A percentile compares a stretch with the other conserved stretches of the same genome.
phyloP scores from a whole-genome alignment of 441 rosid genomes.

The Gossypium davidsonii region DNA sequence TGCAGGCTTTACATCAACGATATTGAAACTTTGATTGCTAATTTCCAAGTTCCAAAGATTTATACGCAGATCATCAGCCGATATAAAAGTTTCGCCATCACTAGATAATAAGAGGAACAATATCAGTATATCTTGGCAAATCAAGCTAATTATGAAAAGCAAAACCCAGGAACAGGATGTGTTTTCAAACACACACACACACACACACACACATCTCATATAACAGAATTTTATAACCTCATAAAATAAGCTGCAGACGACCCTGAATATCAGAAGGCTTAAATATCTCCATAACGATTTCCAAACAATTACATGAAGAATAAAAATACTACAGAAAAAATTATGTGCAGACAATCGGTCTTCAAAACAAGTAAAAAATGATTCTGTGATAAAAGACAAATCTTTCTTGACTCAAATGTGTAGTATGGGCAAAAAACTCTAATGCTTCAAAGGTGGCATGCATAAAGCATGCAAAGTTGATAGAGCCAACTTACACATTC shows the following conservation, averaged over 20 bases:
- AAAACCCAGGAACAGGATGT: not conserved
- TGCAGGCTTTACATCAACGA: conserved; percentile 90
- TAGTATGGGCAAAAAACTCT: not conserved
- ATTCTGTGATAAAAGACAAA: not conserved
- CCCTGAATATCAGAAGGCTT: not conserved
- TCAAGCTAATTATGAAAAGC: conserved; percentile 4
- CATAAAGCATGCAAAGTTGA: not conserved
- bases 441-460: not conserved
- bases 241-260: not conserved
- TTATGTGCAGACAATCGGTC: not conserved
- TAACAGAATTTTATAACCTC: not conserved
- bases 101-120: conserved; percentile 26
- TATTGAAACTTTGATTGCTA: conserved; percentile 91
- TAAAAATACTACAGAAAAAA: not conserved
- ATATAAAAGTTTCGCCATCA: conserved; percentile 94
- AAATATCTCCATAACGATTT: not conserved
- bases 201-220: not conserved
- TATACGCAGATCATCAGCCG: conserved; percentile 91
- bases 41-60: conserved; percentile 97
- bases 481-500: not conserved
- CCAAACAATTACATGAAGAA: conserved; percentile 1
- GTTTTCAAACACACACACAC: not conserved
- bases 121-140: not conserved
- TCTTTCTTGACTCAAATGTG: not conserved
- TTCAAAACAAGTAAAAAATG: not conserved